Evolutionary conservation across 192 early-diverging fungal species (phyloP), one percentile per base, ranked within the genome.

Genomic region (Dimargaris verticillata): DNA sequence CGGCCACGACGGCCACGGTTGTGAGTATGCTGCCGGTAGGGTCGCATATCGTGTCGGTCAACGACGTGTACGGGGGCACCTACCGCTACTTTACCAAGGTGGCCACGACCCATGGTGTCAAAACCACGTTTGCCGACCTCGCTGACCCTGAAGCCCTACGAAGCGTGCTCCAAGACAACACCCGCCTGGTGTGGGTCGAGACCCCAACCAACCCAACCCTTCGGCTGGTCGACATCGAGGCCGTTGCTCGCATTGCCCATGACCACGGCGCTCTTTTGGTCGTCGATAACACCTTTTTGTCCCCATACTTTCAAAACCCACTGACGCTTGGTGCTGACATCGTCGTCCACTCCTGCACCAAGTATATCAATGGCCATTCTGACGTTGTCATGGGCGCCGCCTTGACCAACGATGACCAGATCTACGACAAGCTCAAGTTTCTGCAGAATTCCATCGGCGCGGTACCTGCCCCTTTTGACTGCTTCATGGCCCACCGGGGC

Each of bases 301-400:
- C 78, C 57, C 87, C 88, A 61, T 89, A 87, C 74, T 89, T 89
- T 79, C 89, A 91, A 70, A 88, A 83, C 61, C 95, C 95, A 10
- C 80, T 98, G 18, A 64, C 73, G 15, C 77, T 96, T 53, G 95
- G 93, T 50, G 95, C 93, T n/a, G 95, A 98, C 68, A 82, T 98
- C 64, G 93, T 95, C 18, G 87, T 96, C 12, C 92, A 99, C 75
- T 95, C 92, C 20, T 92, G 93, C 24, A 99, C 93, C 60, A 97
- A 97, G 73, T 99, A 97, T 74, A 87, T 99, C 69, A 96, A 96
- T 75, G 93, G 95, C 49, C 93, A 99, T 73, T 95, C 92, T 24
- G 95, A 99, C 73, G 93, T 95, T 26, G 87, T 99, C 18, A 94
- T 96, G 91, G 95, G 95, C 68, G 80, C 93, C 33, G 91, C 89